Conservation (phyloP, 805 yeast species). For the Yarrowia divulgata region DNA sequence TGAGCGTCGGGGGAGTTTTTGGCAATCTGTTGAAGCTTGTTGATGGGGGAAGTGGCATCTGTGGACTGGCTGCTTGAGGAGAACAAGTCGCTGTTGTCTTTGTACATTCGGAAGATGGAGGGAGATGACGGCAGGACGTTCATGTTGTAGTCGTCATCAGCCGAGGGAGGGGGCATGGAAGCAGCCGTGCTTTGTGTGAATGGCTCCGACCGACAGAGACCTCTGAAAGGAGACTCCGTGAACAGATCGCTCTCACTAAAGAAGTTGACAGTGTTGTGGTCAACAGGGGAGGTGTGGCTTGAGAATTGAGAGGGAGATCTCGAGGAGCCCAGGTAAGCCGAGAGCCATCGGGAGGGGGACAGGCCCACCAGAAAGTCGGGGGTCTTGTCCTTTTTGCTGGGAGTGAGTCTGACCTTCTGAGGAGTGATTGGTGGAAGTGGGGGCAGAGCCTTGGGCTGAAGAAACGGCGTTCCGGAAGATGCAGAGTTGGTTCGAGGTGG, state of each 20-base stretch:
- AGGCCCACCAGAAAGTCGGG: slow-evolving; percentile 31
- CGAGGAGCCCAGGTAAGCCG: slow-evolving; percentile 28
- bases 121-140: slow-evolving; percentile 34
- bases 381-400: slow-evolving; percentile 32
- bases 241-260: slow-evolving; percentile 30
- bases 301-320: slow-evolving; percentile 22
- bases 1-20: slow-evolving; percentile 22
- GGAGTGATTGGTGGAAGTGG: slow-evolving; percentile 35
- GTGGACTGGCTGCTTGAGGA: slow-evolving; percentile 32
- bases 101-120: slow-evolving; percentile 35
- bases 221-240: slow-evolving; percentile 30
- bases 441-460: slow-evolving; percentile 30
- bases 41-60: slow-evolving; percentile 33
- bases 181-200: slow-evolving; percentile 4
- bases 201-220: slow-evolving; percentile 21
- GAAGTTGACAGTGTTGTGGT: slow-evolving; percentile 25
- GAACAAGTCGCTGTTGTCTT: slow-evolving; percentile 31
- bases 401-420: slow-evolving; percentile 24
- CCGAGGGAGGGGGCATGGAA: slow-evolving; percentile 30
- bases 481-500: slow-evolving; percentile 13
- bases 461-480: slow-evolving; percentile 11
- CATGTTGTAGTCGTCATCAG: slow-evolving; percentile 34
- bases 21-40: slow-evolving; percentile 30
- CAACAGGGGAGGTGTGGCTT: slow-evolving; percentile 4
- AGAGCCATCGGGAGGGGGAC: slow-evolving; percentile 33